phyloP scores from a whole-genome alignment of 2,329 filamentous ascomycete genomes.

The Ambrosiella cleistominuta region DNA sequence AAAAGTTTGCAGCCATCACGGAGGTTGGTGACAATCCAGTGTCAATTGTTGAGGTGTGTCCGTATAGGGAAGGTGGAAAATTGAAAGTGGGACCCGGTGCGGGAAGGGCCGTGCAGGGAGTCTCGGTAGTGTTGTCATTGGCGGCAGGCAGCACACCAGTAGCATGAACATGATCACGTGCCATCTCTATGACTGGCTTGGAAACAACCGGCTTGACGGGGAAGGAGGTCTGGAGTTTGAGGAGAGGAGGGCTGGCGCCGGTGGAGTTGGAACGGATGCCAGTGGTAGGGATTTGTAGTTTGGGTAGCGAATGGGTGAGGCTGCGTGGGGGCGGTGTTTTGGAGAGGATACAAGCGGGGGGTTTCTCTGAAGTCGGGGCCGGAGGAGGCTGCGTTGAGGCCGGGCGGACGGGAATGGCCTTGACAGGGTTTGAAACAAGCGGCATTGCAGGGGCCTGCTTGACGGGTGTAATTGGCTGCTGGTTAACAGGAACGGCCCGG shows the following conservation, averaged over 20 bases:
- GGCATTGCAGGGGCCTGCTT: neutral
- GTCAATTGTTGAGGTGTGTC: neutral
- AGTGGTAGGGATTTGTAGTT: conserved; percentile 5
- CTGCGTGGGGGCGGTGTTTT: conserved; percentile 7
- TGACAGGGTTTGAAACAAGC: neutral
- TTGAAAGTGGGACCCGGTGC: neutral
- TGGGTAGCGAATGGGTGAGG: conserved; percentile 5
- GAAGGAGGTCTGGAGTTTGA: conserved; percentile 2
- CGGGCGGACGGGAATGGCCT: neutral
- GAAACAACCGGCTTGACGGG: neutral
- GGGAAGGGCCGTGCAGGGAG: conserved; percentile 1
- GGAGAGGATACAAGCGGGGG: conserved; percentile 8
- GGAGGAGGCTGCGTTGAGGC: conserved; percentile 4
- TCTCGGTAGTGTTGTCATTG: conserved; percentile 3
- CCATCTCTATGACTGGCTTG: neutral
- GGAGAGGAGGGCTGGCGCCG: neutral
- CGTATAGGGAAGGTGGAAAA: neutral
- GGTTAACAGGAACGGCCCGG: neutral
- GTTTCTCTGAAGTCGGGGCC: conserved; percentile 10
- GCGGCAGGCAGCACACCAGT: neutral
- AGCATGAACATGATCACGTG: too few species aligned
- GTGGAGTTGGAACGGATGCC: neutral
- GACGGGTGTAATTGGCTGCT: neutral
- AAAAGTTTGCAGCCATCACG: conserved; percentile 8
- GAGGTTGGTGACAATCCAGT: conserved; percentile 6